Base-by-base conservation (phyloP, 805 yeast genomes). In the Metschnikowia peoriensis region DNA sequence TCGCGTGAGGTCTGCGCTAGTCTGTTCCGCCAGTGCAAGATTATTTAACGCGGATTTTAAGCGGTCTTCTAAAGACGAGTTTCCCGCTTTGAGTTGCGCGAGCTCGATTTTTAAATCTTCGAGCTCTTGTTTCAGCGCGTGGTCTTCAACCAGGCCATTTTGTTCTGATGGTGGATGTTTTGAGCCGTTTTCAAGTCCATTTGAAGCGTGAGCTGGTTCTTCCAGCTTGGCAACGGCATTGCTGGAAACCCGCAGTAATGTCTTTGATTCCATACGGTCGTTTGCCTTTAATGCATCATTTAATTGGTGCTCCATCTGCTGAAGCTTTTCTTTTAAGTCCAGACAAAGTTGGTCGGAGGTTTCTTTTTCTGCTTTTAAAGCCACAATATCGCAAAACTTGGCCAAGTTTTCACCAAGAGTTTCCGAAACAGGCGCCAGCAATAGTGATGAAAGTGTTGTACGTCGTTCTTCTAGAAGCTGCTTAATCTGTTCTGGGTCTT, bases 201-300 rank as follows among this genome's bases (percentile, higher is more conserved):
- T 47, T 2, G 41, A 34, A 6, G 28, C 15, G 4, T 28, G 35
- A 15, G 55, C 56, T 11, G 56, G 54, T 28, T 58, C 60, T 35
- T 57, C 65, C 7, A 47, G 48, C 22, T 53, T 51, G 15, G 53
- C 60, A 14, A 59, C 58, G 15, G 56, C 38, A 50, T 61, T 53
- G 14, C 71, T 79, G 49, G 73, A 74, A 1, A 82, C 70, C 44
- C 88, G 66, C 48, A 74, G 69, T 15, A 84, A 65, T 2, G 84
- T 77, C 47, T 71, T 72, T 1, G 86, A 81, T 22, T 72, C 67
- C 3, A 62, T 48, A 54, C 86, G 69, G 47, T 81, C 82, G 40
- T 69, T 64, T 16, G 71, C 72, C 29, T 69, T 75, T 8, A 70
- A 61, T 14, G 76, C 59, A 0, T 63, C 62, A 35, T 66, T 64